A percentile compares a stretch with the other conserved stretches of the same genome.
phyloP scores from a whole-genome alignment of 2,329 filamentous ascomycete genomes.

The Mycogone perniciosa region DNA sequence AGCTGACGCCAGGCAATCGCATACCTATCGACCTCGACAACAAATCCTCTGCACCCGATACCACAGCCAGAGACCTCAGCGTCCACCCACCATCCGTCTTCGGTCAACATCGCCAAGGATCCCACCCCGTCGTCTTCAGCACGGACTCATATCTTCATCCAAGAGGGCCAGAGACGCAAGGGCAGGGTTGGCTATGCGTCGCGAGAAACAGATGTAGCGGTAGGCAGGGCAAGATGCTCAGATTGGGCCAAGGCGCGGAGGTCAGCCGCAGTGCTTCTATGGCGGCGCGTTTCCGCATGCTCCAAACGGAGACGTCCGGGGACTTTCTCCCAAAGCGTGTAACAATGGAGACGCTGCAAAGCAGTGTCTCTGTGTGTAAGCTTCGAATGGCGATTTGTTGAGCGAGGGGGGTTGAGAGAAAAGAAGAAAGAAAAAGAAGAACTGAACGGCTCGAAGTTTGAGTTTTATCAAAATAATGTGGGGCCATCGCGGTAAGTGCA shows the following conservation, averaged over 20 bases:
- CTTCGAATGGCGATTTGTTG: slow-evolving; percentile 99
- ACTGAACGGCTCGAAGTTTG: slow-evolving; percentile 8
- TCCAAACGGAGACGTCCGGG: slow-evolving; percentile 70
- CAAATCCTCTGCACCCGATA: slow-evolving; percentile 52
- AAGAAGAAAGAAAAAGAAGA: slow-evolving; percentile 21
- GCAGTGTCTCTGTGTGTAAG: slow-evolving; percentile 72
- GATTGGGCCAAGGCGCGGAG: slow-evolving; percentile 51
- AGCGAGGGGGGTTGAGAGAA: slow-evolving; percentile 67
- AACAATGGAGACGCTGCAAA: slow-evolving; percentile 29
- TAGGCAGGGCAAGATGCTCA: slow-evolving; percentile 33
- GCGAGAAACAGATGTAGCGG: slow-evolving; percentile 37
- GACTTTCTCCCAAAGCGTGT: slow-evolving; percentile 99
- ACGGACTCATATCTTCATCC: slow-evolving; percentile 90
- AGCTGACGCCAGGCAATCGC: slow-evolving; percentile 70
- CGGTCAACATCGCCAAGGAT: slow-evolving; percentile 11
- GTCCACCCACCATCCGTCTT: slow-evolving; percentile 37
- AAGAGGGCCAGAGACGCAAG: slow-evolving; percentile 41
- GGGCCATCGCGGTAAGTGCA: slow-evolving; percentile 15
- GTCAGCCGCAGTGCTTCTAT: slow-evolving; percentile 98
- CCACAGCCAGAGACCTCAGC: slow-evolving; percentile 37
- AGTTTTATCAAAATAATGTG: slow-evolving; percentile 22
- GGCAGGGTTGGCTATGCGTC: slow-evolving; percentile 27
- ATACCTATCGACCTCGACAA: slow-evolving; percentile 98
- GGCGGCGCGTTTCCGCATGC: slow-evolving; percentile 97
- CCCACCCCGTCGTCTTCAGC: slow-evolving; percentile 17